Base-by-base conservation (phyloP, 768 basidiomycete species). In the Pleurotus citrinopileatus region DNA sequence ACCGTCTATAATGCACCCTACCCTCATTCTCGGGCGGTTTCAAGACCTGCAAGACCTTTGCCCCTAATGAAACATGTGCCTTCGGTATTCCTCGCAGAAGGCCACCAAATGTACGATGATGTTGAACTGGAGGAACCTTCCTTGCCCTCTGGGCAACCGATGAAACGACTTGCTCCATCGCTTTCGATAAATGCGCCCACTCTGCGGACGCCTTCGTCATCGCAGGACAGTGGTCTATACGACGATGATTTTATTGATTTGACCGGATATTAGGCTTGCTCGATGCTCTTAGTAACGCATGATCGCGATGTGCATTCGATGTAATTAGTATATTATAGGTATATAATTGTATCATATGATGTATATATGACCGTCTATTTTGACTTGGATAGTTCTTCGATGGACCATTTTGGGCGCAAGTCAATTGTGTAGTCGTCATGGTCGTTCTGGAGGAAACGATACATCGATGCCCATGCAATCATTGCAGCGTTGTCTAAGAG, bases 391-490 rank as follows among this genome's bases (percentile, higher is more conserved):
- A 40, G 17, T 40, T 87, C 82, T 60, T 91, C 87, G 15, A 96
- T 80, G 48, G 77, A 82, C 95, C 95, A 98, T 64, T 86, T 87
- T 13, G 89, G 71, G 27, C 77, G 72, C 5, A 87, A 70, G 19
- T 78, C 78, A 12, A 89, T 74, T 20, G 76, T 72, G 58, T 86
- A 91, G 6, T 78, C 72, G 60, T 87, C 87, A 40, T 77, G 69
- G 54, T 87, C 83, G 3, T 72, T 73, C 0, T 71, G 72, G 22
- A 87, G 74, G 57, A 97, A 89, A 10, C 94, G 82, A 60, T 86
- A 72, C 79, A 95, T 87, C 0, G 91, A 86, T 3, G 94, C 89
- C 90, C 89, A 96, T 2, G 82, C 96, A 59, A 98, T 91, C 96
- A 98, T 98, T 7, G 83, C 95, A 0, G 96, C 96, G 66, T 98